Base-by-base conservation (phyloP, 768 basidiomycete genomes). In the Xanthoconium purpureum region DNA sequence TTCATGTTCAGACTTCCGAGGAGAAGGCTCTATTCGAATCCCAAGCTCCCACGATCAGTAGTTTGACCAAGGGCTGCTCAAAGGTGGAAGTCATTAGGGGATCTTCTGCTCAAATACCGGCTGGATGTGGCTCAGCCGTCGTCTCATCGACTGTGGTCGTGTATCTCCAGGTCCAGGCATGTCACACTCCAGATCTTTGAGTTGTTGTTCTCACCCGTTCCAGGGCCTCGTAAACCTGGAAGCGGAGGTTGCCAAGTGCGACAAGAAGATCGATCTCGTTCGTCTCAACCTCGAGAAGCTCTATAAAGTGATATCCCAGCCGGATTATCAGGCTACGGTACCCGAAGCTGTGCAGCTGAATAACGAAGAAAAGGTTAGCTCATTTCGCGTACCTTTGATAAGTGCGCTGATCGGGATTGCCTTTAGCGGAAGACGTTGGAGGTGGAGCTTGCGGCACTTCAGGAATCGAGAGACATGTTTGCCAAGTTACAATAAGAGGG, bases 171-270 rank as follows among this genome's bases (percentile, higher is more conserved):
- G 94, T 99, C 37, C 80, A 88, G 74, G 94, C 94, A 67, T 50
- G 84, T 69, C 32, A 24, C 24, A 24, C 24, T 24, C 24, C 24
- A 24, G 24, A 24, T 24, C 24, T 24, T 24, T 24, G 24, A 24
- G 24, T 11, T 36, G 32, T 3, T 39, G 38, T 37, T 30, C 47
- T 55, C 28, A 11, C 45, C 46, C 30, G 17, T 45, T 48, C 15
- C 62, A 97, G 94, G 94, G 95, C 28, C 84, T 95, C 40, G 87
- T 99, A 17, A 89, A 98, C 73, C 75, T 96, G 7, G 87, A 92
- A 45, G 84, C 82, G 3, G 96, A 98, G 73, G 89, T 97, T 44
- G 77, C 81, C 39, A 98, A 95, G 72, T 86, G 88, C 58, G 84
- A 92, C 67, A 98, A 97, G 83, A 97, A 95, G 73, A 80, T 91